Evolutionary conservation across 2,329 filamentous ascomycete genomes (phyloP).

Genomic region (Fusarium temperatum): DNA sequence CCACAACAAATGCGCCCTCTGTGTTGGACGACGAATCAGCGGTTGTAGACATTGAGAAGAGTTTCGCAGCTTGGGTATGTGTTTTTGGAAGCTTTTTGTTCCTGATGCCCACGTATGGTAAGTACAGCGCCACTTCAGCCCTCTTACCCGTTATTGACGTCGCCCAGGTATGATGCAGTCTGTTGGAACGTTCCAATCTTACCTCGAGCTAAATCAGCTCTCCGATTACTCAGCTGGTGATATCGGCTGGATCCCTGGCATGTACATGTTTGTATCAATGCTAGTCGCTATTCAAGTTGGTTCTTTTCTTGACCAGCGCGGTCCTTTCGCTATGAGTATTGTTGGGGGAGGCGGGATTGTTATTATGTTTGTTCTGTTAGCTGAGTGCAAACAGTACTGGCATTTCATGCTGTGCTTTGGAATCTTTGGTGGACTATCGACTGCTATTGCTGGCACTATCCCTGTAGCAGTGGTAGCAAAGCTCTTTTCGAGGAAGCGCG

Average conservation of each 20-base stretch:
- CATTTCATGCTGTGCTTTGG: conserved; percentile 10
- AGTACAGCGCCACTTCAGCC: no score
- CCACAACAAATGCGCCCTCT: background rate
- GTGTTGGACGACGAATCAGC: background rate
- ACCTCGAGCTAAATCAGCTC: conserved; percentile 11
- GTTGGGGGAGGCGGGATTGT: background rate
- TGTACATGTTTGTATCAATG: conserved; percentile 13
- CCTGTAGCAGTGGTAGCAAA: conserved; percentile 8
- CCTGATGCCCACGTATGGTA: conserved; percentile 6
- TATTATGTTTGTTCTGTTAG: background rate
- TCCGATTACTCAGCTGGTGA: conserved; percentile 6
- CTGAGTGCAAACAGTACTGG: conserved; percentile 6
- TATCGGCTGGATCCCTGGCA: conserved; percentile 4
- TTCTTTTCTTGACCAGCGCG: conserved; percentile 1
- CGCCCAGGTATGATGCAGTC: conserved; percentile 13
- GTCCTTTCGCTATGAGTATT: background rate
- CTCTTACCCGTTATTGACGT: background rate
- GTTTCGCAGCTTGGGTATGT: background rate
- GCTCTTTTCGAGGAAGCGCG: background rate
- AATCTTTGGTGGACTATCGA: background rate
- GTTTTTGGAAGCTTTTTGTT: conserved; percentile 8
- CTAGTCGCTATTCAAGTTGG: conserved; percentile 1
- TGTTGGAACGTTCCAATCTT: conserved; percentile 9
- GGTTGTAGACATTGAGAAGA: conserved; percentile 3
- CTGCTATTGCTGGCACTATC: conserved; percentile 4